Base-by-base conservation (phyloP, 352 stramenopile genomes). In the Pythium guiyangense region DNA sequence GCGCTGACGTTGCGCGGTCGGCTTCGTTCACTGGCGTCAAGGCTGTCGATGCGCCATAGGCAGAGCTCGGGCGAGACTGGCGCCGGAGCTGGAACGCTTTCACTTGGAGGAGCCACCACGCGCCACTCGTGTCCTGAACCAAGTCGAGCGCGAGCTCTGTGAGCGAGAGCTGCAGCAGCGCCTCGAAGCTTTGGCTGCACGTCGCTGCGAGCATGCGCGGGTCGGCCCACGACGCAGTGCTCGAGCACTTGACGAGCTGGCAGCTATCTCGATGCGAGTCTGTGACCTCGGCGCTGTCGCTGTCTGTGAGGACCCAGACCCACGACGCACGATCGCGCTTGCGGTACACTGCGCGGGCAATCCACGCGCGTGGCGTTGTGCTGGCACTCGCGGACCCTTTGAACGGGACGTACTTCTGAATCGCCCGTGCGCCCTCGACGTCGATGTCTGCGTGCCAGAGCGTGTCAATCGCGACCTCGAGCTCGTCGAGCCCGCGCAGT, bases 61-160 rank as follows among this genome's bases (percentile, higher is more conserved):
- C 31, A 25, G 59, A 64, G 27, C 35, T 59, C 25, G 56, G 49
- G 5, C 52, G 54, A 20, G 26, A 47, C 29, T 62, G 62, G 48
- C 62, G 61, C 46, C 57, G 54, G 14, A 67, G 40, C 14, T 77
- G 69, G 39, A 92, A 88, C 2, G 78, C 74, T 51, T 92, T 88
- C 9, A 92, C 65, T 53, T 92, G 80, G 9, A 90, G 56, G 10
- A 88, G 44, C 78, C 79, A 86, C 80, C 80, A 90, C 26, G 47
- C 39, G 4, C 83, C 79, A 47, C 67, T 52, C 2, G 29, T 44
- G 42, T 84, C 74, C 57, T 92, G 77, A 0, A 84, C 42, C 26
- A 90, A 59, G 63, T 90, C 82, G 20, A 85, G 43, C 10, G 75
- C 77, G 3, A 90, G 34, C 52, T 85, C 71, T 6, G 45, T 66